Conservation (phyloP, 2,329 filamentous ascomycete genomes). For the Trichoderma hamatum region DNA sequence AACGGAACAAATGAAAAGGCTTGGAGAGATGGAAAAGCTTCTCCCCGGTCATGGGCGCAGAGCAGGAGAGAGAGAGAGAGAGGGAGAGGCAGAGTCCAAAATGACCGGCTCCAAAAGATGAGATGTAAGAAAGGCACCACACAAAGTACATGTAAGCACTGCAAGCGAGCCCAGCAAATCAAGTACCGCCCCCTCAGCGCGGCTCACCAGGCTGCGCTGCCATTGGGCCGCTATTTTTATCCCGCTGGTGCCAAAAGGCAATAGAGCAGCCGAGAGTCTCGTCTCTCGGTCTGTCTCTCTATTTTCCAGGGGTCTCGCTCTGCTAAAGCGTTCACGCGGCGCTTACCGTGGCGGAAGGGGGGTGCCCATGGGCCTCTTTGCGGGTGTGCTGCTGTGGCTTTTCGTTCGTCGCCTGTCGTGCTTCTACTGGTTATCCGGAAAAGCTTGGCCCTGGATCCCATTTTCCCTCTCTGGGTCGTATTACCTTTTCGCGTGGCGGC, state of each 20-base stretch:
- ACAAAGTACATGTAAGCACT: constrained; percentile 4
- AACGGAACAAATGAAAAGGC: not conserved
- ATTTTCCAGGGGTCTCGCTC: constrained; percentile 3
- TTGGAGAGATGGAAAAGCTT: not conserved
- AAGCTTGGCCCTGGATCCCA: not conserved
- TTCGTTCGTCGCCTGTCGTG: not conserved
- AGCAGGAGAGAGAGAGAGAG: not conserved
- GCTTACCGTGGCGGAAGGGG: constrained; percentile 13
- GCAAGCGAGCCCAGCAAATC: constrained; percentile 19
- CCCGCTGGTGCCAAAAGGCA: not conserved
- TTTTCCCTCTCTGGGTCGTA: not conserved
- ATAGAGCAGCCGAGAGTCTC: not conserved
- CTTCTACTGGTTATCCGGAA: not conserved
- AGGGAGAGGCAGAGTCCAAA: not conserved
- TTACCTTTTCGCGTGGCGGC: not conserved
- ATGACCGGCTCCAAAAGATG: not conserved
- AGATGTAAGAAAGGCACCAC: not conserved
- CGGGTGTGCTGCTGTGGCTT: not conserved
- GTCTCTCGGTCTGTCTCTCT: not conserved
- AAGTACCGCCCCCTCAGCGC: constrained; percentile 11
- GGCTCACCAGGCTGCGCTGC: not conserved
- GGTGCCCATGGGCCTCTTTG: not conserved
- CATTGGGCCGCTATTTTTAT: constrained; percentile 25
- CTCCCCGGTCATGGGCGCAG: not conserved
- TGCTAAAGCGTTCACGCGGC: constrained; percentile 5